These are phyloP conservation scores for Eucalyptus pumila DNA, from an alignment of 345 rosid genomes.

Conservation along the genomic window DNA sequence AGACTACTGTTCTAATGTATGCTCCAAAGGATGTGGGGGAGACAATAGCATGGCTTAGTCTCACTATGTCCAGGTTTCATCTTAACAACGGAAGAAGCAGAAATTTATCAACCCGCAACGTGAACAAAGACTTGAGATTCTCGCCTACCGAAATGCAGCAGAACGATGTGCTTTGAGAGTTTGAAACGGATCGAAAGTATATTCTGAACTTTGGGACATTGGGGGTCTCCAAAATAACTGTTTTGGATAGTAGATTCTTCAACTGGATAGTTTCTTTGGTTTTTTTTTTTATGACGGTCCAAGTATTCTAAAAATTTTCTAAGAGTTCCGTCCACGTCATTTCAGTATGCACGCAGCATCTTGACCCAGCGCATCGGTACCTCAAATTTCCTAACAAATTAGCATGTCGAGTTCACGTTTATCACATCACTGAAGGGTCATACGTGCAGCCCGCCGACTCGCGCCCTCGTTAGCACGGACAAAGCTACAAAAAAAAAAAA, in stretches of 20 bases:
- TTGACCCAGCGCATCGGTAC: background rate
- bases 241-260: background rate
- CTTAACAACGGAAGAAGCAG: background rate
- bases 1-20: background rate
- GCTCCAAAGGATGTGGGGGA: background rate
- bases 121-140: background rate
- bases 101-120: background rate
- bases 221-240: no score
- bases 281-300: background rate
- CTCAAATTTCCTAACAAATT: background rate
- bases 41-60: background rate
- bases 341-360: background rate
- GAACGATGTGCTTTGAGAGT: background rate
- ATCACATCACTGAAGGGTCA: background rate
- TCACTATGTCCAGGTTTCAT: background rate
- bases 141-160: background rate
- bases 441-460: background rate
- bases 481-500: background rate
- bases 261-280: background rate
- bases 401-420: background rate
- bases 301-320: background rate
- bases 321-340: rapidly evolving
- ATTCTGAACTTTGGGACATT: background rate
- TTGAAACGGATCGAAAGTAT: background rate
- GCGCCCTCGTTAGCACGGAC: background rate